Conservation (phyloP, 2,329 filamentous ascomycete species). For the Periglandula ipomoeae region DNA sequence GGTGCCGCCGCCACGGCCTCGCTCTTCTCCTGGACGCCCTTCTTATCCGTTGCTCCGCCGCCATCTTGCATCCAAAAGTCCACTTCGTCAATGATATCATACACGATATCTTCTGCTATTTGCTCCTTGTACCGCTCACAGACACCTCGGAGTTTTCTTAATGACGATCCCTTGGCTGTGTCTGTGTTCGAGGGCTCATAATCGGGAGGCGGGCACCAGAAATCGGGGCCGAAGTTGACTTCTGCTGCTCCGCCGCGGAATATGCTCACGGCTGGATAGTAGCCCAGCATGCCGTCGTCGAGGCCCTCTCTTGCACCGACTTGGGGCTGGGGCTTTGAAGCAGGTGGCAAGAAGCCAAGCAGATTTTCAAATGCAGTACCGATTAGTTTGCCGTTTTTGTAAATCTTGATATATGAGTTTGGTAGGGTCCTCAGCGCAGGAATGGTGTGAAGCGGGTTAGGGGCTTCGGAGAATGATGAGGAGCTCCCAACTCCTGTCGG, state of each 20-base stretch:
- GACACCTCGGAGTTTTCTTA: constrained; percentile 45
- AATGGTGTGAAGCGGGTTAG: constrained; percentile 62
- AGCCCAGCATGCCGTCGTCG: constrained; percentile 91
- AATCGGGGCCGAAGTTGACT: constrained; percentile 88
- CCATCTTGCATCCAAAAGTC: constrained; percentile 76
- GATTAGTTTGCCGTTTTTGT: constrained; percentile 82
- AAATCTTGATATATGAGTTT: constrained; percentile 76
- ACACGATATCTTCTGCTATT: constrained; percentile 87
- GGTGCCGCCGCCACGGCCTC: constrained; percentile 33
- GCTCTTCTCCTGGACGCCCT: constrained; percentile 35
- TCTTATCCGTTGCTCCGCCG: constrained; percentile 37
- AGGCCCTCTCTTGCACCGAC: constrained; percentile 75
- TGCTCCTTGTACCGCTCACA: constrained; percentile 82
- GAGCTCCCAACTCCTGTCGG: constrained; percentile 31
- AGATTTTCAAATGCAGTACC: constrained; percentile 84
- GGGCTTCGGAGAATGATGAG: constrained; percentile 44
- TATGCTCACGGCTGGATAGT: constrained; percentile 87
- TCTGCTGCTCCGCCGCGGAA: constrained; percentile 88
- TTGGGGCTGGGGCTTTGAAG: constrained; percentile 63
- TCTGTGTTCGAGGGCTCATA: constrained; percentile 38
- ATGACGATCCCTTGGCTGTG: constrained; percentile 10
- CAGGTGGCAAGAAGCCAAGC: constrained; percentile 83
- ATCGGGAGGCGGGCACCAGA: constrained; percentile 74
- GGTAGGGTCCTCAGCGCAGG: constrained; percentile 80
- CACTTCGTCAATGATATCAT: constrained; percentile 89